Base-by-base conservation (phyloP, 1,139 yeast species). In the Candida anutae region DNA sequence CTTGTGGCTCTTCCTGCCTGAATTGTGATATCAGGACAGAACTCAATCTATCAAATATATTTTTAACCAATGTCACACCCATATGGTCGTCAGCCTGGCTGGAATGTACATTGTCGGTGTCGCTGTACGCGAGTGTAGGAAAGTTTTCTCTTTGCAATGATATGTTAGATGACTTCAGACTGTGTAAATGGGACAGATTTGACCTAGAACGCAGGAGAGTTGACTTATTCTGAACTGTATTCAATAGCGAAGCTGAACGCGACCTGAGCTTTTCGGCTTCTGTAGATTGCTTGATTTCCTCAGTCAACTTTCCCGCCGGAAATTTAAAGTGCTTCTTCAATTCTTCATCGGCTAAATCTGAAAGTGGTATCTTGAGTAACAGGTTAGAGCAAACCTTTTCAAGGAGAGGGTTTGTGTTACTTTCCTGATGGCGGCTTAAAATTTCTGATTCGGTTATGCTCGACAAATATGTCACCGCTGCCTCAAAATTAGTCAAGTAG, bases 401-500 rank as follows among this genome's bases (percentile, higher is more conserved):
- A n/a, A 10, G 30, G 26, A 15, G 28, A 25, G 16, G 27, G 28
- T 9, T 31, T 22, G 22, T 19, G 21, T 18, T 13, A n/a, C 9
- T 9, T 12, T 23, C 26, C 22, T 23, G 19, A 4, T 23, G 23
- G 9, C 20, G 9, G 20, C 22, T 29, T 15, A 27, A 16, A 16
- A 64, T 40, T 29, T 61, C 69, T 13, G 45, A 40, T 11, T 58
- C 38, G 2, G 66, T 58, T 8, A 62, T 55, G 28, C 55, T 62
- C 34, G 60, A 58, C 24, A 64, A 46, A 39, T 57, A 64, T 26
- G 47, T 55, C 14, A 63, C 43, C 13, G 60, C 55, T 1, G 71
- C 71, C 31, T 64, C 71, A 30, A 63, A 58, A 36, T 64, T 64
- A 8, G 70, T 63, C 19, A 64, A 42, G 36, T 62, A 63, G 33